These are phyloP conservation scores for Letharia lupina DNA, from an alignment of 495 filamentous ascomycete genomes.

Conservation along the genomic window DNA sequence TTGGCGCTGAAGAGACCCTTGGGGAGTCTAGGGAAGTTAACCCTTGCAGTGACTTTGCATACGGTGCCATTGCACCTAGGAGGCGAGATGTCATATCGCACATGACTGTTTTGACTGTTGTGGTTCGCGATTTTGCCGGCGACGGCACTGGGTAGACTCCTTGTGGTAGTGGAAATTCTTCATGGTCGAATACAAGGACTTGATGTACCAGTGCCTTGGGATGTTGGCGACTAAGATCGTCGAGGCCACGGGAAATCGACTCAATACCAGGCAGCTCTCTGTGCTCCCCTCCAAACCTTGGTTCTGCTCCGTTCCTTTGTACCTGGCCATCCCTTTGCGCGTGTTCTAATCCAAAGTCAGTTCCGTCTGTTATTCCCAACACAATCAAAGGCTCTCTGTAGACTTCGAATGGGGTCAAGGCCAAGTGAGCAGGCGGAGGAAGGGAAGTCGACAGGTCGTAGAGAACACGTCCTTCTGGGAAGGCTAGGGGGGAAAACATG, in stretches of 20 bases:
- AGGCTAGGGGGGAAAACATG: conserved; percentile 91
- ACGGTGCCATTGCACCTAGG: conserved; percentile 76
- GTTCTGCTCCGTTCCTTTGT: conserved; percentile 40
- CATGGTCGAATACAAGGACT: conserved; percentile 69
- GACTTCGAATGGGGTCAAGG: conserved; percentile 75
- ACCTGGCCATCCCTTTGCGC: conserved; percentile 29
- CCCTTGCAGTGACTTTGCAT: conserved; percentile 77
- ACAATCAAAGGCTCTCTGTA: conserved; percentile 73
- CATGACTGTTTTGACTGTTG: conserved; percentile 91
- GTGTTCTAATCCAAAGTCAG: conserved; percentile 39
- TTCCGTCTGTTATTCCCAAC: conserved; percentile 69
- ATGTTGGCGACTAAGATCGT: conserved; percentile 61
- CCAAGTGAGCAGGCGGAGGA: conserved; percentile 65
- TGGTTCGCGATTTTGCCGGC: conserved; percentile 58
- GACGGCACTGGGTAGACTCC: conserved; percentile 66
- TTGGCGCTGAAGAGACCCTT: conserved; percentile 31
- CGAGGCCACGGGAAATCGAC: conserved; percentile 53
- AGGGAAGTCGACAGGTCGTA: conserved; percentile 81
- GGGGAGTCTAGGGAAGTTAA: conserved; percentile 76
- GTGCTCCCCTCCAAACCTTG: conserved; percentile 24
- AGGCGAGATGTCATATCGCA: conserved; percentile 82
- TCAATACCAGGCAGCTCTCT: conserved; percentile 24
- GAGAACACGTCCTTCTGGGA: conserved; percentile 78
- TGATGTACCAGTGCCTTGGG: conserved; percentile 70
- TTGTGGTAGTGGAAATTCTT: conserved; percentile 36